Conservation (phyloP, 1,284 basidiomycete genomes). For the Ganoderma multipileum region DNA sequence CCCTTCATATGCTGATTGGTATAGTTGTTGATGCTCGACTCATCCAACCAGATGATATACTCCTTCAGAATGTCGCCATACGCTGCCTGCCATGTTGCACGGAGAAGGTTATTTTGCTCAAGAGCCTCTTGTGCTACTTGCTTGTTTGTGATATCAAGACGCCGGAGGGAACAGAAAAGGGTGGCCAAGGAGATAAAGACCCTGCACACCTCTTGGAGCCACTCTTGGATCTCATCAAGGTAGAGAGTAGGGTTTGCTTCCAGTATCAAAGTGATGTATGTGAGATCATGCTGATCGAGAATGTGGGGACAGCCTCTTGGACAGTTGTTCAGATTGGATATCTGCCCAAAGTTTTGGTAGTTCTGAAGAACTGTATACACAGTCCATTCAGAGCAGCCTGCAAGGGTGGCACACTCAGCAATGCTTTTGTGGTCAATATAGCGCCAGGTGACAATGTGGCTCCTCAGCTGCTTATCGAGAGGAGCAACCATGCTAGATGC, state of each 20-base stretch:
- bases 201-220: background rate
- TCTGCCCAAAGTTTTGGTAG: too few relatives aligned
- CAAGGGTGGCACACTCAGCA: too few relatives aligned
- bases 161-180: background rate
- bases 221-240: background rate
- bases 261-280: background rate
- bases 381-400: too few relatives aligned
- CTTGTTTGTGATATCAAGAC: background rate
- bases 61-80: background rate
- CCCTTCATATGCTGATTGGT: background rate
- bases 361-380: too few relatives aligned
- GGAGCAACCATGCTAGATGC: too few relatives aligned
- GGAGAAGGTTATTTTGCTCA: background rate
- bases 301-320: too few relatives aligned
- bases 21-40: background rate
- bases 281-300: background rate
- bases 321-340: too few relatives aligned
- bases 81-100: background rate
- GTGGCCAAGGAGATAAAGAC: background rate
- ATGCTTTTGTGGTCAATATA: too few relatives aligned
- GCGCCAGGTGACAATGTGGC: too few relatives aligned
- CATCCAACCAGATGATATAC: background rate
- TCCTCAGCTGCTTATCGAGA: too few relatives aligned
- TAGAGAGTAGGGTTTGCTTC: background rate
- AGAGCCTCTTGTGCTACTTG: background rate